Evolutionary conservation across 371 early-diverging fungal genomes (phyloP), one percentile per base, ranked within the genome.

Genomic region (Nematocida parisii): DNA sequence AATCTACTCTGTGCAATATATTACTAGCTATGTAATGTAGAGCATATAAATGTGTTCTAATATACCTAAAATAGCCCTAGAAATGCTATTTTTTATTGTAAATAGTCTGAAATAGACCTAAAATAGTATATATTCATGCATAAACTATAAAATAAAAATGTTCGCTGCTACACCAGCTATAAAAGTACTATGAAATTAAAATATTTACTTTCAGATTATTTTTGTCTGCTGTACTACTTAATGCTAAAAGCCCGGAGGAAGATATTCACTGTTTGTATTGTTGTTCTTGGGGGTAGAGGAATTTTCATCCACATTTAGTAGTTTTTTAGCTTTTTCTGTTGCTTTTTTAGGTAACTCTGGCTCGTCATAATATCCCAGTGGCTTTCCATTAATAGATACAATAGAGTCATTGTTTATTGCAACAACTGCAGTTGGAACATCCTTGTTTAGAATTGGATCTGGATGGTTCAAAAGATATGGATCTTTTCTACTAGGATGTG

Each of bases 321-420:
- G 52, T 50, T 50, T 50, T 18, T 18, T 50, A 9, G 13, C 18
- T 50, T 50, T 27, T 22, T 58, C 58, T 22, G 11, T 22, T 27
- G 22, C 2, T n/a, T 11, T 58, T 9, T 58, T 22, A 22, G 11
- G 7, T 15, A 20, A 20, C 20, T 27, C 44, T 45, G 64, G 64
- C 22, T 64, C 44, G 27, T 64, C 64, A 42, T 64, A 64, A 42
- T 64, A 64, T 11, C 64, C 64, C 1, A 6, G 18, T 15, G 64
- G 64, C 64, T 42, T 64, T 18, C 42, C 13, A 22, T 7, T 42
- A 6, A 64, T 44, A 33, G 27, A 7, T 18, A 50, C 52, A 50
- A 50, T 18, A 13, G 52, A 50, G 18, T 50, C 18, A 18, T 50
- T 50, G 18, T 50, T 50, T 9, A 50, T 50, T 13, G 52, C 52